Conservation (phyloP, 352 stramenopile species). For the Globisporangium megalacanthum region DNA sequence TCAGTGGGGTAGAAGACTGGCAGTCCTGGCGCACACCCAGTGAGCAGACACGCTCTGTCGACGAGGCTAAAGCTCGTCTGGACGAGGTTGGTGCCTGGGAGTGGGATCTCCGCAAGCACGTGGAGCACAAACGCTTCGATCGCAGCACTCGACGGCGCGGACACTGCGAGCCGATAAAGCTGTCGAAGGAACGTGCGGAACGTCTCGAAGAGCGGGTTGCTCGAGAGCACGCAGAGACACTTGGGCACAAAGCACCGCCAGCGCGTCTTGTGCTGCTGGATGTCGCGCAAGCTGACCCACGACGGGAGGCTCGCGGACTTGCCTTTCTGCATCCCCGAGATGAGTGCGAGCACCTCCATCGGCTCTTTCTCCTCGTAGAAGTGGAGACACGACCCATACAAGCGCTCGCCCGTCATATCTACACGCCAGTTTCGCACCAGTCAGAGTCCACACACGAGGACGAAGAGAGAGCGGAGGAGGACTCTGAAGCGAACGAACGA, state of each 20-base stretch:
- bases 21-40: conserved; percentile 16
- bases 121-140: conserved; percentile 54
- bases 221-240: conserved; percentile 59
- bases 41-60: conserved; percentile 30
- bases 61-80: conserved; percentile 39
- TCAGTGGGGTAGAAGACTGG: conserved; percentile 41
- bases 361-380: conserved; percentile 59
- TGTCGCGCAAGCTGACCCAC: conserved; percentile 67
- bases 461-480: background rate
- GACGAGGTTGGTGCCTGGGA: conserved; percentile 22
- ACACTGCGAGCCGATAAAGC: conserved; percentile 42
- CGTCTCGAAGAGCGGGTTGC: conserved; percentile 48
- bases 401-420: conserved; percentile 49
- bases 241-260: conserved; percentile 59
- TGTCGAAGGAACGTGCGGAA: conserved; percentile 38
- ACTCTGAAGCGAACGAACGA: background rate
- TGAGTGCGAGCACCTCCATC: conserved; percentile 57
- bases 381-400: conserved; percentile 58
- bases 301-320: conserved; percentile 40
- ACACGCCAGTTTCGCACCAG: too few species aligned
- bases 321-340: conserved; percentile 36
- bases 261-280: conserved; percentile 50
- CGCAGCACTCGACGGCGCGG: conserved; percentile 11
- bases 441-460: background rate
- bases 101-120: conserved; percentile 38